Conservation (phyloP, 495 filamentous ascomycete genomes). For the Aspergillus baeticus region DNA sequence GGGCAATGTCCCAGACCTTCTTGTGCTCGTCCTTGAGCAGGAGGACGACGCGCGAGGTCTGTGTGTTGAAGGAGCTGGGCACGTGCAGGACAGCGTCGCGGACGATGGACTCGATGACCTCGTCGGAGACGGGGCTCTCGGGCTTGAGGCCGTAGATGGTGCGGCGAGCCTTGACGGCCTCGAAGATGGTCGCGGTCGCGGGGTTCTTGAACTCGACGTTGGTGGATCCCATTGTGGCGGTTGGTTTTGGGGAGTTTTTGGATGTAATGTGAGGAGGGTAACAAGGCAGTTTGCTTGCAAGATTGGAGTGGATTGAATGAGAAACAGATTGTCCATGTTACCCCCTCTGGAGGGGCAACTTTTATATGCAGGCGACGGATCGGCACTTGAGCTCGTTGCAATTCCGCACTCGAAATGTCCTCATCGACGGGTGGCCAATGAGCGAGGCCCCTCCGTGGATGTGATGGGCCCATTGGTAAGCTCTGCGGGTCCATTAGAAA, state of each 20-base stretch:
- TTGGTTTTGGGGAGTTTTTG: neutral
- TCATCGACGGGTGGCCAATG: neutral
- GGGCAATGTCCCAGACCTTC: constrained; percentile 52
- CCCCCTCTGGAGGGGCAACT: neutral
- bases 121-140: constrained; percentile 44
- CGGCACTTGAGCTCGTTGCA: neutral
- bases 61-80: constrained; percentile 54
- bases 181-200: constrained; percentile 38
- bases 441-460: neutral
- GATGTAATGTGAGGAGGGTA: too few relatives aligned
- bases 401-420: neutral
- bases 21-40: constrained; percentile 51
- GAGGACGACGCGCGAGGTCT: constrained; percentile 48
- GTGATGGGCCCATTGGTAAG: neutral
- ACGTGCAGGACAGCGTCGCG: constrained; percentile 42
- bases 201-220: constrained; percentile 38
- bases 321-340: too few relatives aligned
- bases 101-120: constrained; percentile 40
- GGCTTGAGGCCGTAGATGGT: constrained; percentile 45
- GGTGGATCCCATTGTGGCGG: constrained; percentile 30
- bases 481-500: neutral
- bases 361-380: neutral
- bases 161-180: constrained; percentile 44
- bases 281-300: too few relatives aligned
- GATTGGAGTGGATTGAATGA: neutral